Evolutionary conservation across 2,329 filamentous ascomycete genomes (phyloP).

Genomic region (Ceratocystis lukuohia): DNA sequence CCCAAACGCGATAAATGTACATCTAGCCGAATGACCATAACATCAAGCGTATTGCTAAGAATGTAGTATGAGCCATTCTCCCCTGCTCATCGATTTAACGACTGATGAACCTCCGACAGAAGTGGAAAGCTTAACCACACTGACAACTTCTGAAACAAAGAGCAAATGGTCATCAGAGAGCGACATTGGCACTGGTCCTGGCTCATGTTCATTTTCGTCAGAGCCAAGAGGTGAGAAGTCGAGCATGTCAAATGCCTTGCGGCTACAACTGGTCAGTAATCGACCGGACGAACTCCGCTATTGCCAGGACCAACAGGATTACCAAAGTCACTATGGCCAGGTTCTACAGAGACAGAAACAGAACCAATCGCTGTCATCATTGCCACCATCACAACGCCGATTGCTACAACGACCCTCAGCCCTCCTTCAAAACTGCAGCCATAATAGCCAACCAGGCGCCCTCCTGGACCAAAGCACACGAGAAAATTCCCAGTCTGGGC

Average conservation of each 20-base stretch:
- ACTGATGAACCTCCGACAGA: background rate
- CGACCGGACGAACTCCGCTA: background rate
- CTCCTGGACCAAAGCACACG: background rate
- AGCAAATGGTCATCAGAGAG: background rate
- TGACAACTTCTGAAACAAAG: background rate
- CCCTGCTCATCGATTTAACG: slow-evolving; percentile 2
- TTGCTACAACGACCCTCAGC: background rate
- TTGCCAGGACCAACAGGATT: background rate
- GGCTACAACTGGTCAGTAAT: background rate
- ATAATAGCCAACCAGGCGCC: background rate
- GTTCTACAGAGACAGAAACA: background rate
- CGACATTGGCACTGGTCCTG: background rate
- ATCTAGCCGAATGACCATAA: background rate
- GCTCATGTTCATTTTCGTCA: no score
- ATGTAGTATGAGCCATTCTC: slow-evolving; percentile 5
- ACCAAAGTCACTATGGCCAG: background rate
- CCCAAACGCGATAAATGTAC: background rate
- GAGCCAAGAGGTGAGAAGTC: background rate
- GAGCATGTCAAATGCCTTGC: background rate
- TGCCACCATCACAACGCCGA: background rate
- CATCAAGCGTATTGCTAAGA: background rate
- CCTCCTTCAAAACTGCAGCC: background rate
- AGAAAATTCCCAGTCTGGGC: background rate
- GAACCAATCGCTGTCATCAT: background rate
- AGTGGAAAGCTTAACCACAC: background rate